These are phyloP conservation scores for Coemansia sp. DNA, from an alignment of 192 early-diverging fungal species.

Conservation along the genomic window DNA sequence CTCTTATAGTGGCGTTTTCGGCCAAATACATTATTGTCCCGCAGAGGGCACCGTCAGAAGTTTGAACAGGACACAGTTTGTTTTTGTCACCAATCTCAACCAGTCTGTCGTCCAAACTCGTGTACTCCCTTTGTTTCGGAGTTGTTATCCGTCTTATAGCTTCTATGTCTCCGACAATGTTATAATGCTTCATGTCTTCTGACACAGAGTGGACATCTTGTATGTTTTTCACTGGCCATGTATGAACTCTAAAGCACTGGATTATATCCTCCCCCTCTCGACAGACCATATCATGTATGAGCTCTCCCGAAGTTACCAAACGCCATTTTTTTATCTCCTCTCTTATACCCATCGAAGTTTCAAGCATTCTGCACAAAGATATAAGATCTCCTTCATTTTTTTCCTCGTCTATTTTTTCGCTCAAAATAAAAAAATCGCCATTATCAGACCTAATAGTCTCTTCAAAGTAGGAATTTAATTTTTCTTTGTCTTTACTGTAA, in stretches of 20 bases:
- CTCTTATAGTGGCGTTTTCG: neutral
- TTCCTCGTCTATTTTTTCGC: neutral
- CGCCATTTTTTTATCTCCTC: conserved; percentile 16
- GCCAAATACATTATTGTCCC: conserved; percentile 19
- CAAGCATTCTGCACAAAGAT: conserved; percentile 21
- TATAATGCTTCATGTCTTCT: conserved; percentile 19
- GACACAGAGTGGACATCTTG: conserved; percentile 14
- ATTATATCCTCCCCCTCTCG: conserved; percentile 7
- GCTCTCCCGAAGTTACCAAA: conserved; percentile 18
- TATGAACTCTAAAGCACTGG: conserved; percentile 10
- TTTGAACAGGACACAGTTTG: conserved; percentile 18
- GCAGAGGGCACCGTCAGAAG: conserved; percentile 9
- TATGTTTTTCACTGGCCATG: conserved; percentile 19
- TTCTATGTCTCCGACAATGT: conserved; percentile 17
- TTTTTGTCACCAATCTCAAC: conserved; percentile 14
- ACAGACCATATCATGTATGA: conserved; percentile 12
- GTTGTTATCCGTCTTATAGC: conserved; percentile 19
- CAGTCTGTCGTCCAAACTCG: conserved; percentile 11
- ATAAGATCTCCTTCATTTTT: conserved; percentile 13
- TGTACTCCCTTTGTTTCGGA: conserved; percentile 12
- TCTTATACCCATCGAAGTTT: conserved; percentile 16
- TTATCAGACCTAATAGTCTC: too few relatives aligned
- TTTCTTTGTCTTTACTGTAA: conserved; percentile 10
- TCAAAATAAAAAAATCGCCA: neutral
- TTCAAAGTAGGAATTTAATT: conserved; percentile 11